These are phyloP conservation scores for Bipolaris zeicola DNA, from an alignment of 2,329 filamentous ascomycete genomes.

Conservation along the genomic window DNA sequence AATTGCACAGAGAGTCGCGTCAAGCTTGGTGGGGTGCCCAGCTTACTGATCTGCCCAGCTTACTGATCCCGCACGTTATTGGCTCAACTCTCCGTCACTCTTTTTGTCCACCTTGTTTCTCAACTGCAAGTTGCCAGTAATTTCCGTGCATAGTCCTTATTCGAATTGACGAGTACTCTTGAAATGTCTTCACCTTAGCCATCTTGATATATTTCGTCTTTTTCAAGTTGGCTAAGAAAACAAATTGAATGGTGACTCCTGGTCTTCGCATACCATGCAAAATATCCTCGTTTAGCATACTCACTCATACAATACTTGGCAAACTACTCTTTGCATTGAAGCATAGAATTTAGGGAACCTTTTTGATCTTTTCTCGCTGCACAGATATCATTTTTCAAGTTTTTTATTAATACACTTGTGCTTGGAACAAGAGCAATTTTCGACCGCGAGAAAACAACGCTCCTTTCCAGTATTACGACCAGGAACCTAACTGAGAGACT, in stretches of 20 bases:
- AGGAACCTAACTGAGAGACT: too few relatives aligned
- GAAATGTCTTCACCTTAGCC: background rate
- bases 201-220: background rate
- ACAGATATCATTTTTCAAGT: too few relatives aligned
- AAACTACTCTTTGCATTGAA: background rate
- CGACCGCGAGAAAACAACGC: too few relatives aligned
- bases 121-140: background rate
- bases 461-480: too few relatives aligned
- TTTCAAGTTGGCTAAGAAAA: background rate
- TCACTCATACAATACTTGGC: background rate
- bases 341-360: background rate
- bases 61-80: background rate
- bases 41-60: too few relatives aligned
- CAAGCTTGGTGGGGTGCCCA: too few relatives aligned
- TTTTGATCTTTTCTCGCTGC: too few relatives aligned
- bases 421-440: too few relatives aligned
- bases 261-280: background rate
- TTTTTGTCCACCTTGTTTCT: background rate
- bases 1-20: too few relatives aligned
- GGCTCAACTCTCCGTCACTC: background rate
- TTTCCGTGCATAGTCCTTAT: background rate
- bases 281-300: background rate
- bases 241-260: background rate
- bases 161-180: too few relatives aligned
- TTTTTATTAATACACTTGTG: too few relatives aligned